Conservation (phyloP, 2,329 filamentous ascomycete genomes). For the Macrophomina phaseolina region DNA sequence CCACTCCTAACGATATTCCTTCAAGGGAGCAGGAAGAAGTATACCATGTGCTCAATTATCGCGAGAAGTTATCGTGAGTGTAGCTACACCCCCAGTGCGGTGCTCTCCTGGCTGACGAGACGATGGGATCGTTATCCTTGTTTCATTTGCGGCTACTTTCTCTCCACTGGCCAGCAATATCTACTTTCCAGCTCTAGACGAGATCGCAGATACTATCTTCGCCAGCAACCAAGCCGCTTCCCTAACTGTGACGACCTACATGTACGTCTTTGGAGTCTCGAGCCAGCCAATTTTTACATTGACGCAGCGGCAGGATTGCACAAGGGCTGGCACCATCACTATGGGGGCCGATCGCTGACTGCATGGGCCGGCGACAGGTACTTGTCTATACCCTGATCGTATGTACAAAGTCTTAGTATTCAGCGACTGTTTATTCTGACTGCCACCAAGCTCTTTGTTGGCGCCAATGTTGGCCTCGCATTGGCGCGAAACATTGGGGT, state of each 20-base stretch:
- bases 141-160: slow-evolving; percentile 20
- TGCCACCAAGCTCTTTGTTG: background rate
- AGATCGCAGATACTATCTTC: slow-evolving; percentile 11
- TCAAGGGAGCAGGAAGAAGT: background rate
- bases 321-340: slow-evolving; percentile 52
- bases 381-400: slow-evolving; percentile 17
- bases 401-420: background rate
- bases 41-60: background rate
- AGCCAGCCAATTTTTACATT: background rate
- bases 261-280: background rate
- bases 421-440: background rate
- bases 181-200: slow-evolving; percentile 20
- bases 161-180: slow-evolving; percentile 21
- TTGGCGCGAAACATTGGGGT: slow-evolving; percentile 17
- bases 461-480: slow-evolving; percentile 19
- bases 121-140: slow-evolving; percentile 7
- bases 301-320: slow-evolving; percentile 47
- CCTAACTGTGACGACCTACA: slow-evolving; percentile 21
- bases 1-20: too few species aligned
- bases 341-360: slow-evolving; percentile 34
- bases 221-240: slow-evolving; percentile 6
- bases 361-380: slow-evolving; percentile 17
- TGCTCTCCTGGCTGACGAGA: background rate
- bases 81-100: background rate
- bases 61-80: background rate